These are phyloP conservation scores for Odonthalia washingtoniensis DNA, from an alignment of 31 red algal species.

Conservation along the genomic window DNA sequence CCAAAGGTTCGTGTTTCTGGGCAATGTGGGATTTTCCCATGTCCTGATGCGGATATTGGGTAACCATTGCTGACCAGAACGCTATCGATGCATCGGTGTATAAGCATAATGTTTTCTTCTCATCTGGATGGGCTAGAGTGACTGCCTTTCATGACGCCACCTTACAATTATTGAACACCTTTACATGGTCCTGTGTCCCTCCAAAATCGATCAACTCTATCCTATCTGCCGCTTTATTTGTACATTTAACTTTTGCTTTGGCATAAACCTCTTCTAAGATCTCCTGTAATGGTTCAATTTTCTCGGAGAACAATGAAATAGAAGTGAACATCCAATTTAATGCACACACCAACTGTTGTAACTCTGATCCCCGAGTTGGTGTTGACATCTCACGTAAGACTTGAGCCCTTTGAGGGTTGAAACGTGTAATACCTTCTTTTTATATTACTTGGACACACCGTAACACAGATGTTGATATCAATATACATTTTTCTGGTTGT, in stretches of 20 bases:
- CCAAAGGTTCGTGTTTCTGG: conserved; percentile 1
- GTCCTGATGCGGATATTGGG: neutral
- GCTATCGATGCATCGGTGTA: neutral
- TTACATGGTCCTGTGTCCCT: neutral
- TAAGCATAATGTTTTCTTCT: neutral
- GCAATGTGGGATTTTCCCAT: neutral
- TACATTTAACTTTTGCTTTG: conserved; percentile 13
- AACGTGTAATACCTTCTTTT: neutral
- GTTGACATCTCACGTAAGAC: neutral
- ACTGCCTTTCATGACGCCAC: neutral
- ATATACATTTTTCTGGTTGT: neutral
- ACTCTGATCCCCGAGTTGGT: neutral
- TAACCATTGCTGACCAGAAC: neutral
- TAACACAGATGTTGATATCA: neutral
- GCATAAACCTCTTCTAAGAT: conserved; percentile 31
- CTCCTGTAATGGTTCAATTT: conserved; percentile 9
- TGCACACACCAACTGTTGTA: conserved; percentile 48
- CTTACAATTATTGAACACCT: neutral
- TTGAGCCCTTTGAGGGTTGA: neutral
- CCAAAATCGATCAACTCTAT: neutral
- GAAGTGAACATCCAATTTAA: conserved; percentile 46
- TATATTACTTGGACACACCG: neutral
- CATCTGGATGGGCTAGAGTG: conserved; percentile 1
- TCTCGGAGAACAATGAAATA: conserved; percentile 8
- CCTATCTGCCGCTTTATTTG: neutral